Percentiles rank a stretch among this genome's conserved stretches.
phyloP scores from a whole-genome alignment of 139 green algal species.

The Coelastrella sp. region DNA sequence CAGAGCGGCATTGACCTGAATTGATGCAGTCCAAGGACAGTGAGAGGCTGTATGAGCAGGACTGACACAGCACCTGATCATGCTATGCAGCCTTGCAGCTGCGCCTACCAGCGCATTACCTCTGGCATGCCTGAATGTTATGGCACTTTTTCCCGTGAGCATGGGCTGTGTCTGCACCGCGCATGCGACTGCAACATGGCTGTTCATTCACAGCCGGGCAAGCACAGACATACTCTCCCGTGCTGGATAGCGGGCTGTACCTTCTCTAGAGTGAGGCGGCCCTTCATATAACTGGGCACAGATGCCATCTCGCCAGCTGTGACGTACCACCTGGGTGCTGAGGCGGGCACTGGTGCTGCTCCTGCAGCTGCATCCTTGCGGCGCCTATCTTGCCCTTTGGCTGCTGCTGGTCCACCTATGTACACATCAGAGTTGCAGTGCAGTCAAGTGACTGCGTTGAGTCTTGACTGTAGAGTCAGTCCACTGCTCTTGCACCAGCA shows the following conservation, averaged over 20 bases:
- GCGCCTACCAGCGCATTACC: too few species aligned
- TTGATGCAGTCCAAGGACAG: not conserved
- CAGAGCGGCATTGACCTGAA: conserved; percentile 79
- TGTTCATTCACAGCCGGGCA: not conserved
- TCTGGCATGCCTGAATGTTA: too few species aligned
- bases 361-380: not conserved
- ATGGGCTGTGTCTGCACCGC: not conserved
- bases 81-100: not conserved
- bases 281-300: conserved; percentile 74
- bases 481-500: too few species aligned
- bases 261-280: conserved; percentile 74
- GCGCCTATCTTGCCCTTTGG: not conserved
- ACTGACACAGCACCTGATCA: not conserved
- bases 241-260: conserved; percentile 2
- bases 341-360: not conserved
- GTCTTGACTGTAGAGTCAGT: not conserved
- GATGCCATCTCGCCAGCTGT: conserved; percentile 67
- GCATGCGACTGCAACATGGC: not conserved
- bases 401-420: not conserved
- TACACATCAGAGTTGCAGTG: not conserved
- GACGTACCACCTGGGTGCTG: conserved; percentile 72
- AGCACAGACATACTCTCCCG: not conserved
- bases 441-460: not conserved
- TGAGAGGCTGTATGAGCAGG: too few species aligned
- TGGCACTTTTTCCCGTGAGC: too few species aligned